Percentiles rank a stretch among this genome's conserved stretches.
These are phyloP conservation scores for Coemansia sp. DNA, from an alignment of 192 early-diverging fungal species.

Conservation along the genomic window DNA sequence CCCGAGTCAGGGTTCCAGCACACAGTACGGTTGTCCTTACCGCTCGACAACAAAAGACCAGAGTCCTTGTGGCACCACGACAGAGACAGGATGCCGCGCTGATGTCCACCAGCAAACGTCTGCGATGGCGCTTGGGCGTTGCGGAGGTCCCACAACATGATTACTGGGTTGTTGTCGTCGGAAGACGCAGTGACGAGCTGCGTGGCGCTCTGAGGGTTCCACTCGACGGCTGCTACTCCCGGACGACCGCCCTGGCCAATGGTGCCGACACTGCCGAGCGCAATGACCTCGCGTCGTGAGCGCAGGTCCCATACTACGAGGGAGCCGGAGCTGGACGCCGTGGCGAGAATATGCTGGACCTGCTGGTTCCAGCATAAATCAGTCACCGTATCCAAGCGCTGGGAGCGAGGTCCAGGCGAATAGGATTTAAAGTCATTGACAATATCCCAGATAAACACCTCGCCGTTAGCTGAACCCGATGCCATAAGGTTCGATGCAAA, in stretches of 20 bases:
- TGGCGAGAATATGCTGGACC: conserved; percentile 91
- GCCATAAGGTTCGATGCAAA: conserved; percentile 86
- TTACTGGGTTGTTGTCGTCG: conserved; percentile 87
- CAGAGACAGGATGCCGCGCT: conserved; percentile 88
- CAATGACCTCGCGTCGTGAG: conserved; percentile 82
- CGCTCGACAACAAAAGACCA: conserved; percentile 88
- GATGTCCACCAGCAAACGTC: conserved; percentile 77
- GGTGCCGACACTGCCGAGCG: conserved; percentile 64
- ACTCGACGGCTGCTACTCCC: conserved; percentile 77
- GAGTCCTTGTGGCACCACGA: conserved; percentile 96
- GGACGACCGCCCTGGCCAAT: conserved; percentile 27
- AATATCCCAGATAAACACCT: conserved; percentile 96
- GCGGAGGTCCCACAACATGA: conserved; percentile 95
- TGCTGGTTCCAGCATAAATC: conserved; percentile 92
- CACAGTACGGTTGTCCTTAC: conserved; percentile 94
- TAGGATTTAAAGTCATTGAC: conserved; percentile 86
- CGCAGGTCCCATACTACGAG: conserved; percentile 97
- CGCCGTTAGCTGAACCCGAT: conserved; percentile 87
- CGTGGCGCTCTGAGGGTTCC: conserved; percentile 95
- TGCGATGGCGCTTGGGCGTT: conserved; percentile 93
- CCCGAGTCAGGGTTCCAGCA: conserved; percentile 90
- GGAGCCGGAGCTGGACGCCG: conserved; percentile 87
- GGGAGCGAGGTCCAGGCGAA: conserved; percentile 82
- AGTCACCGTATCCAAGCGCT: conserved; percentile 87
- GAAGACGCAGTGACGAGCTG: conserved; percentile 93